Percentiles rank a stretch among this genome's conserved stretches.
phyloP scores from a whole-genome alignment of 108 stramenopile species.

The Nitzschia palea region DNA sequence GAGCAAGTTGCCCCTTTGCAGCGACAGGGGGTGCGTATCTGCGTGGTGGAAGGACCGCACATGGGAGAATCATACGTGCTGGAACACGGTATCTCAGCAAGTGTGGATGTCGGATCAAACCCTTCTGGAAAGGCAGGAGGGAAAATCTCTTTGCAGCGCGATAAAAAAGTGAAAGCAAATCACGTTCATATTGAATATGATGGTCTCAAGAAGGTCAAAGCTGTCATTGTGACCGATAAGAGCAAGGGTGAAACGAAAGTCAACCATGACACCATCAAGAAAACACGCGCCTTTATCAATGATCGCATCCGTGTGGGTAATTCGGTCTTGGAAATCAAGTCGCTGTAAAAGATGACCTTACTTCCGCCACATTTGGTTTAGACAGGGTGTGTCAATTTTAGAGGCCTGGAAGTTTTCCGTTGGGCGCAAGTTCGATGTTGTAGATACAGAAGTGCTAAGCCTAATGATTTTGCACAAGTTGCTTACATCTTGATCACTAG shows the following conservation, averaged over 20 bases:
- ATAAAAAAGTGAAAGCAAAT: constrained; percentile 20
- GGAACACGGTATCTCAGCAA: constrained; percentile 20
- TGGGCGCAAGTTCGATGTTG: too few species aligned
- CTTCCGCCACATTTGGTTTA: too few species aligned
- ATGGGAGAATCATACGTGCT: constrained; percentile 31
- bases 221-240: constrained; percentile 51
- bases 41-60: constrained; percentile 38
- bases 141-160: constrained; percentile 4
- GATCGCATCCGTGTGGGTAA: constrained; percentile 59
- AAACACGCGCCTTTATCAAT: constrained; percentile 54
- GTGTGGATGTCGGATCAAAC: constrained; percentile 29
- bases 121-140: constrained; percentile 16
- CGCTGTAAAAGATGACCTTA: constrained; percentile 20
- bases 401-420: too few species aligned
- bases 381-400: too few species aligned
- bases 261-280: constrained; percentile 36
- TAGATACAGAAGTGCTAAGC: too few species aligned
- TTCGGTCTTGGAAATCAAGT: constrained; percentile 21
- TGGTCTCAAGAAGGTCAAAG: constrained; percentile 31
- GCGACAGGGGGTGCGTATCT: constrained; percentile 23
- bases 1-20: not conserved
- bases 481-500: constrained; percentile 24
- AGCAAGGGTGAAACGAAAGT: constrained; percentile 51
- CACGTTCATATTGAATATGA: constrained; percentile 34
- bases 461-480: too few species aligned